Percentiles rank a stretch among this genome's conserved stretches.
Evolutionary conservation across 495 filamentous ascomycete genomes (phyloP).

Genomic region (Penicillium atrosanguineum): DNA sequence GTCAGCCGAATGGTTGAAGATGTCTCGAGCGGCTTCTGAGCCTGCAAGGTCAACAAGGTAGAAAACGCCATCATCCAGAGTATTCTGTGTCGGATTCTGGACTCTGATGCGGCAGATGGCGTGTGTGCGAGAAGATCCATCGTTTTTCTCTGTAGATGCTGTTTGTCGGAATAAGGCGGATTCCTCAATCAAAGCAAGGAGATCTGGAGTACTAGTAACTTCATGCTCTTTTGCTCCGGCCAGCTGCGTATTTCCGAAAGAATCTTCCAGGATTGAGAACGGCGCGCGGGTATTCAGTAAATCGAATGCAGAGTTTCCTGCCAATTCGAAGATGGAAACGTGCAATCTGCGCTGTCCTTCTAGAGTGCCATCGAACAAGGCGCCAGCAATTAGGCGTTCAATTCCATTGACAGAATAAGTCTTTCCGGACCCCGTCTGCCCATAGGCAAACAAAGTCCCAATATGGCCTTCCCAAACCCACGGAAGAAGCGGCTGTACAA

Average conservation of each 20-base stretch:
- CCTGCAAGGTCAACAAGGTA: constrained; percentile 50
- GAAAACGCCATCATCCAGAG: constrained; percentile 33
- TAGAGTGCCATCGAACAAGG: constrained; percentile 23
- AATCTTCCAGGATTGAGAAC: constrained; percentile 28
- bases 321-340: constrained; percentile 30
- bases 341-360: constrained; percentile 24
- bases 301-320: constrained; percentile 30
- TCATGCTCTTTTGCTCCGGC: constrained; percentile 18
- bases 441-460: constrained; percentile 44
- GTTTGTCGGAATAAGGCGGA: constrained; percentile 23
- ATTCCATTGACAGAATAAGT: constrained; percentile 36
- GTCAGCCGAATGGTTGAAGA: constrained; percentile 22
- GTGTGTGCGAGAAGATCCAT: constrained; percentile 46
- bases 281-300: constrained; percentile 21
- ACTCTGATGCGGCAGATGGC: constrained; percentile 47
- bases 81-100: constrained; percentile 22
- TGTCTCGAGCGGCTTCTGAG: constrained; percentile 36
- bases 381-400: constrained; percentile 22
- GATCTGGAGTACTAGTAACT: constrained; percentile 11
- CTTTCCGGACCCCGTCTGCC: constrained; percentile 50
- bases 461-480: constrained; percentile 29
- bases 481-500: constrained; percentile 23
- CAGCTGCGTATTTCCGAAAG: constrained; percentile 30
- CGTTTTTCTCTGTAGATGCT: constrained; percentile 37
- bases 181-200: constrained; percentile 22